These are phyloP conservation scores for Guadua angustifolia DNA, from an alignment of 176 grass and related monocot species.

Conservation along the genomic window DNA sequence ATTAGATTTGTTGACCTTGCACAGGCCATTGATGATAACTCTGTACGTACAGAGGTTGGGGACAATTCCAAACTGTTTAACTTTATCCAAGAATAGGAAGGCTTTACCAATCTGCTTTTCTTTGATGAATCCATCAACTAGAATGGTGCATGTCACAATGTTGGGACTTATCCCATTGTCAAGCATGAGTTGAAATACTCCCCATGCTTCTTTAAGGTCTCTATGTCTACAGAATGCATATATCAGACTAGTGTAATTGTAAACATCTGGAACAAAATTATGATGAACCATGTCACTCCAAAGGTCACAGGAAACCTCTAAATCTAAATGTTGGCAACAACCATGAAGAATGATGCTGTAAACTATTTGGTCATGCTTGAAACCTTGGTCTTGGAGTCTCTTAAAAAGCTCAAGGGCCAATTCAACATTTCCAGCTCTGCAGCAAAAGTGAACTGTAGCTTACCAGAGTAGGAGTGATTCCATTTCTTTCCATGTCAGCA, in stretches of 20 bases:
- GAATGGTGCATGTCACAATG: constrained; percentile 72
- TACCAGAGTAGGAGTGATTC: constrained; percentile 53
- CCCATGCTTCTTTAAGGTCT: constrained; percentile 59
- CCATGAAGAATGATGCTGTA: constrained; percentile 75
- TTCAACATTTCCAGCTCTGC: constrained; percentile 54
- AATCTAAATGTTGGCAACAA: constrained; percentile 58
- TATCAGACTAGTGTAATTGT: constrained; percentile 68
- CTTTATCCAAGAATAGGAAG: constrained; percentile 63
- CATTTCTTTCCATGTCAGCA: constrained; percentile 64
- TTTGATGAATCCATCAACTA: constrained; percentile 65
- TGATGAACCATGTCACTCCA: constrained; percentile 61
- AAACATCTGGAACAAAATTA: constrained; percentile 61
- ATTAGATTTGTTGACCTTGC: constrained; percentile 52
- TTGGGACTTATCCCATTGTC: constrained; percentile 58
- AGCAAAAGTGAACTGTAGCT: constrained; percentile 68
- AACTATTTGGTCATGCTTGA: constrained; percentile 49
- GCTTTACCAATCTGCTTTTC: constrained; percentile 57
- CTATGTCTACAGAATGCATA: constrained; percentile 72
- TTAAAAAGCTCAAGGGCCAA: constrained; percentile 45
- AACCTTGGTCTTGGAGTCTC: constrained; percentile 45
- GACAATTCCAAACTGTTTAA: constrained; percentile 50
- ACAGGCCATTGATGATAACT: constrained; percentile 73
- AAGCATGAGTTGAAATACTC: constrained; percentile 70
- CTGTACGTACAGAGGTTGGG: constrained; percentile 70
- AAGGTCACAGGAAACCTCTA: constrained; percentile 48